Conservation (phyloP, 129 eudicot genomes). For the Calendula officinalis region DNA sequence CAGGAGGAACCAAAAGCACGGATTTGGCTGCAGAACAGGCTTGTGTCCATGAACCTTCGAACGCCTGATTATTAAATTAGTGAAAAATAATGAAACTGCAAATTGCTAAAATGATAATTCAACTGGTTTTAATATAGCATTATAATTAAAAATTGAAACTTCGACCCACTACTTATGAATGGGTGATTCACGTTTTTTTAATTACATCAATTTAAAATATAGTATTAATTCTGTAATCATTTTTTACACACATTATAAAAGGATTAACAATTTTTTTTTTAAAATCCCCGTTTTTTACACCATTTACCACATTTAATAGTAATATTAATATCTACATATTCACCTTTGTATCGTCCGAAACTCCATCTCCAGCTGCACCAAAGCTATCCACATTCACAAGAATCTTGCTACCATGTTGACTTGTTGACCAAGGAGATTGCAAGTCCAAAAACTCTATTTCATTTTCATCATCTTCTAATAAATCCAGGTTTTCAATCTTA, state of each 20-base stretch:
- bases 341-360: conserved; percentile 43
- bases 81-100: not conserved
- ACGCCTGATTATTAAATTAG: conserved; percentile 28
- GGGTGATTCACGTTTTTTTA: not conserved
- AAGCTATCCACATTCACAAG: conserved; percentile 37
- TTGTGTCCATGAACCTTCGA: conserved; percentile 42
- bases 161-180: not conserved
- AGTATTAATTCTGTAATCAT: not conserved
- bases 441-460: conserved; percentile 45
- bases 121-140: not conserved
- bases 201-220: too few species aligned
- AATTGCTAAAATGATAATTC: not conserved
- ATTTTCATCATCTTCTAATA: conserved; percentile 45
- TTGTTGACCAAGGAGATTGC: conserved; percentile 46
- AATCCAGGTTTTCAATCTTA: conserved; percentile 44
- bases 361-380: conserved; percentile 43
- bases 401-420: conserved; percentile 50
- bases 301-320: not conserved
- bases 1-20: conserved; percentile 77
- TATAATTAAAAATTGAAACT: not conserved
- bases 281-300: too few species aligned
- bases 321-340: not conserved
- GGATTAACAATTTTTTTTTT: not conserved
- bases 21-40: conserved; percentile 76
- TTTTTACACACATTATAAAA: not conserved